Evolutionary conservation across 1,139 yeast species (phyloP).

Genomic region (Blastobotrys petasosporus): DNA sequence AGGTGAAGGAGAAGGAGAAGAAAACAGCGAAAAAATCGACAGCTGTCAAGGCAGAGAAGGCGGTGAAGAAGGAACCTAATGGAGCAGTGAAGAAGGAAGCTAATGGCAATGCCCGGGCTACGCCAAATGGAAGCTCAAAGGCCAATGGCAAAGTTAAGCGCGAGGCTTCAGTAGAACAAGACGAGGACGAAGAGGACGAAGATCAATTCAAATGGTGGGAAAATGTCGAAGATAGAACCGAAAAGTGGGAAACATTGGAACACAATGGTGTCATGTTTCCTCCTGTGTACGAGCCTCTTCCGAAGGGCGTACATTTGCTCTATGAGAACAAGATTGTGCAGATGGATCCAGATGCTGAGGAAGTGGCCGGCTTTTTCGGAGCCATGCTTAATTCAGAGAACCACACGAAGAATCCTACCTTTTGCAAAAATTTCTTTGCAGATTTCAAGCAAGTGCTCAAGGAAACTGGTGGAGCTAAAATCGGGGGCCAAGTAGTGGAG

Average conservation of each 20-base stretch:
- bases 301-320: constrained; percentile 66
- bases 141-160: constrained; percentile 13
- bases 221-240: constrained; percentile 62
- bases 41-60: background rate
- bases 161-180: constrained; percentile 13
- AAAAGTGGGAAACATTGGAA: constrained; percentile 79
- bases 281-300: constrained; percentile 83
- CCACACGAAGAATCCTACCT: constrained; percentile 80
- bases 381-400: constrained; percentile 76
- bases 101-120: background rate
- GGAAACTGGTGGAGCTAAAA: constrained; percentile 57
- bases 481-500: constrained; percentile 36
- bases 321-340: constrained; percentile 72
- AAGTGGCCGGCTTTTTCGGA: constrained; percentile 92
- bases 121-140: constrained; percentile 9
- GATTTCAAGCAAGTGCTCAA: constrained; percentile 68
- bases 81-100: constrained; percentile 5
- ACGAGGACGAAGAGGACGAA: constrained; percentile 47
- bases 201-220: constrained; percentile 88
- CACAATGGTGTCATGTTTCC: constrained; percentile 94
- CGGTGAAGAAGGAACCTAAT: constrained; percentile 2
- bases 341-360: constrained; percentile 80
- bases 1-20: constrained; percentile 6
- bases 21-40: constrained; percentile 2
- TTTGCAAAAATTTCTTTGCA: constrained; percentile 77